Percentiles rank a stretch among this genome's conserved stretches.
These are phyloP conservation scores for Cystobasidiaceae sp. DNA, from an alignment of 1,284 basidiomycete species.

Conservation along the genomic window DNA sequence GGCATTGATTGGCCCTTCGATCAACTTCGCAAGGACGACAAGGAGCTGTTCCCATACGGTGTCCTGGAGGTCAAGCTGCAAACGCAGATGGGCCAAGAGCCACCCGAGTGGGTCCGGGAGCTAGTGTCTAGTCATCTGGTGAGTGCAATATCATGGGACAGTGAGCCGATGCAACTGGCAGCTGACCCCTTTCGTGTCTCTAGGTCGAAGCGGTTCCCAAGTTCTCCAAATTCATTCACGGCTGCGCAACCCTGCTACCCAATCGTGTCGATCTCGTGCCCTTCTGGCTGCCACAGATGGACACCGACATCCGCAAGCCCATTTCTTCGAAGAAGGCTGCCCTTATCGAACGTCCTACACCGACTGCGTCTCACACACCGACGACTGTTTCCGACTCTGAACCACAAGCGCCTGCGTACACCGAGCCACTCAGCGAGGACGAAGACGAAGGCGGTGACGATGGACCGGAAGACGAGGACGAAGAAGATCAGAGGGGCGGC, in stretches of 20 bases:
- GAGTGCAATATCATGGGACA: too few relatives aligned
- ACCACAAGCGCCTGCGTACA: conserved; percentile 57
- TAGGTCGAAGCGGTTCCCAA: conserved; percentile 47
- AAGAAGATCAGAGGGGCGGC: conserved; percentile 1
- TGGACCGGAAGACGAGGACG: conserved; percentile 12
- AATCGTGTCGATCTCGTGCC: conserved; percentile 95
- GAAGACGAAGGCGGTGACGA: conserved; percentile 57
- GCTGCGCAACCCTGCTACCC: conserved; percentile 86
- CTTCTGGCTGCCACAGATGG: conserved; percentile 89
- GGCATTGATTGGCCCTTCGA: conserved; percentile 63
- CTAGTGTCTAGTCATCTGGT: conserved; percentile 91
- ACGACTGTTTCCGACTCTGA: conserved; percentile 42
- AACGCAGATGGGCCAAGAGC: conserved; percentile 92
- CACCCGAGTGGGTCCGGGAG: conserved; percentile 93
- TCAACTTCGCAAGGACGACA: conserved; percentile 70
- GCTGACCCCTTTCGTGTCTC: too few relatives aligned
- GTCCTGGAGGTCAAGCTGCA: conserved; percentile 96
- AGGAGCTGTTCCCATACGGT: conserved; percentile 85
- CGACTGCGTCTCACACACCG: conserved; percentile 48
- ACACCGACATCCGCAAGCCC: conserved; percentile 80
- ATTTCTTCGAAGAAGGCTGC: conserved; percentile 52
- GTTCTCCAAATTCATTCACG: conserved; percentile 60
- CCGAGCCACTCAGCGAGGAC: conserved; percentile 84
- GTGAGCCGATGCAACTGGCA: too few relatives aligned
- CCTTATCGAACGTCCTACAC: conserved; percentile 64